Evolutionary conservation across 495 filamentous ascomycete species (phyloP), one percentile per base, ranked within the genome.

Genomic region (Hypoxylon intermedium): DNA sequence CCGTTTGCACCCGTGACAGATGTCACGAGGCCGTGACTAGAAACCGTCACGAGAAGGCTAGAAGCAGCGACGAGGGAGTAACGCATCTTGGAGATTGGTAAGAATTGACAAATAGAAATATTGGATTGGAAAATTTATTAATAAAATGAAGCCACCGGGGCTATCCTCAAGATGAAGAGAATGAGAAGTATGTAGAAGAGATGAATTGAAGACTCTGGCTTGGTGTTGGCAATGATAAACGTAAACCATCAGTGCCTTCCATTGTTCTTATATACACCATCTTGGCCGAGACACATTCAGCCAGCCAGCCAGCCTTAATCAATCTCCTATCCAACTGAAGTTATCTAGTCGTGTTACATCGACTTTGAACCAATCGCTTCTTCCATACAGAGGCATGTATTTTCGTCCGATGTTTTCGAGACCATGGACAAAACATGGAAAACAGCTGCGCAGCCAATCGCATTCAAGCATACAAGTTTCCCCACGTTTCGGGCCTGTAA

Each of bases 1-100:
- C 80, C 80, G 51, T 84, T 84, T 20, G 81, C 79, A 30, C 82
- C 82, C 18, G 69, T 59, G 63, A 84, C 74, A 13, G 74, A 69
- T 40, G 80, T 82, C 43, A 83, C 73, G 11, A 83, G 70, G 59
- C 82, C 82, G 57, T 84, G 82, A 7, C 69, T 70, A 12, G 74
- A 67, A 53, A 67, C 52, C 23, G 47, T 37, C 36, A 67, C 67
- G 34, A 77, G 57, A 45, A 71, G 51, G 38, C 69, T 44, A 20
- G 74, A 55, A 15, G 58, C 42, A 30, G 69, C 36, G 43, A 67
- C 31, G 18, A 61, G 42, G 19, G 64, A 67, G 60, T 67, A 61
- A 42, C 65, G 69, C 75, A 77, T 77, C 31, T 41, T 73, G 55
- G 20, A 28, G 26, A 20, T 1, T 61, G 55, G 13, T 45, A n/a